Evolutionary conservation across 1,284 basidiomycete genomes (phyloP), one percentile per base, ranked within the genome.

Genomic region (Peniophora sp.): DNA sequence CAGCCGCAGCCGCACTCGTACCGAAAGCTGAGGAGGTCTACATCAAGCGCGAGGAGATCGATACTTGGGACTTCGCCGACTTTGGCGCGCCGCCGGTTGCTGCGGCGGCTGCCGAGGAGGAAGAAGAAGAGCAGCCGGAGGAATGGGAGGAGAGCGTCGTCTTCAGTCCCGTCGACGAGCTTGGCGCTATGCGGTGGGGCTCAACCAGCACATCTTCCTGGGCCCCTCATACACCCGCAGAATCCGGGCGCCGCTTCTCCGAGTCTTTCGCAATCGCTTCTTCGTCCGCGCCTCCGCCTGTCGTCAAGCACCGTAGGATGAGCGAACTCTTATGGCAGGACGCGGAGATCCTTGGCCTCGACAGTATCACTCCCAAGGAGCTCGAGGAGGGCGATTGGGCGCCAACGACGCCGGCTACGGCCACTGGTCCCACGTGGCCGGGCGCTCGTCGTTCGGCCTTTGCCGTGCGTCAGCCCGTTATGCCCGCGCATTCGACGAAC

Each of bases 311-410:
- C 5, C 58, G 58, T 22, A 55, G 56, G 10, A 50, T 58, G 19
- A 65, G 63, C 48, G 63, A 64, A 39, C 48, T 67, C 27, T 56
- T 64, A 35, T 77, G 75, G 75, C 65, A 71, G 45, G 71, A 78
- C 49, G 74, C 68, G 3, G 75, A 77, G 50, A 55, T 77, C 1
- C 65, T 76, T 16, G 75, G 76, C 17, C 74, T 76, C 2, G 75
- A 77, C 53, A 74, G 64, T 53, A 69, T 78, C 25, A 65, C 67
- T 53, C 66, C 65, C 19, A 63, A 69, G 52, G 72, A 77, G 57
- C 66, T 76, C 43, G 76, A 74, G 44, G 69, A 68, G 16, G 69
- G 66, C 10, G 59, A 58, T 17, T 73, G 70, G 74, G 60, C 52
- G 45, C 59, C 56, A 55, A 22, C 17, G 47, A 16, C 38, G 8